Base-by-base conservation (phyloP, 2,329 filamentous ascomycete species). In the Cordyceps farinosa region DNA sequence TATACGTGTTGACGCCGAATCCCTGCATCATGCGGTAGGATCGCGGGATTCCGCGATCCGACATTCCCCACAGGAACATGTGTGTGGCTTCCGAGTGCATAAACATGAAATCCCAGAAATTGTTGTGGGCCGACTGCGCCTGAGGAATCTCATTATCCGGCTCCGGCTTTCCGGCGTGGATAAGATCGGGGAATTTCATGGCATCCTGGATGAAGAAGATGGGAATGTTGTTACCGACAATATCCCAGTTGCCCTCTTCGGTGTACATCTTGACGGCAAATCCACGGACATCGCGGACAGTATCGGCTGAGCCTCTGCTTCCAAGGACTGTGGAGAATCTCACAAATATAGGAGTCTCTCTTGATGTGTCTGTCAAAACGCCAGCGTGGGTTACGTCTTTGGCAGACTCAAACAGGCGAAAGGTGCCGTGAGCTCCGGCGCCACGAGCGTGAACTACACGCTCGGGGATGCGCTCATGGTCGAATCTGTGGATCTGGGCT, bases 1-100 rank as follows among this genome's bases (percentile, higher is more conserved):
- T 89, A 69, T 81, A 94, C 0, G 91, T 93, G 75, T 94, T 92
- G 68, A 94, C 90, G 61, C 90, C 90, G 63, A 93, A 94, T 0
- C 90, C 90, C 68, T 94, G 89, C 88, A 94, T 92, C 89, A 92
- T 92, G 30, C 90, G 86, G 75, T 82, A 92, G 0, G 88, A 91
- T 2, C 89, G 84, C 1, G 90, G 90, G 62, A 91, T 91, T 0
- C 82, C 81, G 34, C 89, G 83, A 71, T 92, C 90, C 9, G 85
- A 89, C 87, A 92, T 90, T 36, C 86, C 79, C 90, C 90, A 93
- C 80, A 90, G 86, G 68, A 85, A 89, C 88, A 91, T 92, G 73
- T 92, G 89, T 0, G 89, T 91, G 0, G 88, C 84, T 72, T 94
- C 89, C 0, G 85, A 78, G 69, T 92, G 87, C 66, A 88, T 68